Conservation (phyloP, 768 basidiomycete genomes). For the Lactifluus volemus region DNA sequence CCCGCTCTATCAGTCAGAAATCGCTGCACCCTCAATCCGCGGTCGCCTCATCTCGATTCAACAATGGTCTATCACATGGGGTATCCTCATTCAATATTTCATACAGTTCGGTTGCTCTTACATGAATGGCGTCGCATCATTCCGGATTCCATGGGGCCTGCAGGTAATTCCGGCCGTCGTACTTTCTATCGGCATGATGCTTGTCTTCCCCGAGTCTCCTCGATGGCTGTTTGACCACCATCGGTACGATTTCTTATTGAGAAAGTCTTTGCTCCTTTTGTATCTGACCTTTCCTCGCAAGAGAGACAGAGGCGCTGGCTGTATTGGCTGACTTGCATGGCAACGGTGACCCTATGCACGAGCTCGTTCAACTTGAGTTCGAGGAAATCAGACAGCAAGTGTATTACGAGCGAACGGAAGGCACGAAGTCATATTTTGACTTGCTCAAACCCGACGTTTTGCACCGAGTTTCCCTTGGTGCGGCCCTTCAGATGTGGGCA, state of each 20-base stretch:
- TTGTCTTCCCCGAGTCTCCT: constrained; percentile 59
- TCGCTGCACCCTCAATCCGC: constrained; percentile 4
- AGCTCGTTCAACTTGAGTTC: constrained; percentile 61
- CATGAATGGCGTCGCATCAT: constrained; percentile 60
- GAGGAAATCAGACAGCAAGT: constrained; percentile 54
- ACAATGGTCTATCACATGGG: constrained; percentile 43
- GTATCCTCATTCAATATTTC: constrained; percentile 9
- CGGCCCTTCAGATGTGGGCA: constrained; percentile 72
- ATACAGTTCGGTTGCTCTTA: constrained; percentile 40
- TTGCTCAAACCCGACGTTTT: constrained; percentile 56
- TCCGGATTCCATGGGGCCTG: constrained; percentile 74
- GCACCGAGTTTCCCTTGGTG: constrained; percentile 63
- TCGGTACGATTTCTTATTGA: constrained; percentile 29
- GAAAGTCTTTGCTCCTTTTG: not conserved
- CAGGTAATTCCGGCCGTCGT: constrained; percentile 74
- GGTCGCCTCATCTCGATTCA: constrained; percentile 53
- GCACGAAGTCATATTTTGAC: constrained; percentile 62
- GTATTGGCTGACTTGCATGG: constrained; percentile 72
- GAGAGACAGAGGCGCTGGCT: constrained; percentile 55
- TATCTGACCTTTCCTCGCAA: constrained; percentile 16
- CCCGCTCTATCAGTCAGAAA: constrained; percentile 63
- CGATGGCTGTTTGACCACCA: constrained; percentile 62
- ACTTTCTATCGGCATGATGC: constrained; percentile 53
- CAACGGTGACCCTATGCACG: constrained; percentile 44
- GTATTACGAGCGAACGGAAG: constrained; percentile 55